Base-by-base conservation (phyloP, 208 protist genomes). In the Angomonas deanei region DNA sequence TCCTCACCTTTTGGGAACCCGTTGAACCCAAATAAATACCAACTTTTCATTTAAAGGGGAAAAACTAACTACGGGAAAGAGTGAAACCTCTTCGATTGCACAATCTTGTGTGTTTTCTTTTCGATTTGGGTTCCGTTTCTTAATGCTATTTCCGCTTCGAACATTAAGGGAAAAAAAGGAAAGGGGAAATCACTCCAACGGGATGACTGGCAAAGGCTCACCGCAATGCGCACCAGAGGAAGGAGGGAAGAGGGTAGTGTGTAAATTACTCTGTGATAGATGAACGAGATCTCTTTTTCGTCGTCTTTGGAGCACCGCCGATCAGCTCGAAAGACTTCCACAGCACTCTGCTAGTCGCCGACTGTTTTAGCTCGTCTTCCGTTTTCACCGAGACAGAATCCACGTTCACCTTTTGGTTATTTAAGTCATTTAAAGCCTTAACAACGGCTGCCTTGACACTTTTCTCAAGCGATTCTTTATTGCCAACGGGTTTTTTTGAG, bases 1-100 rank as follows among this genome's bases (percentile, higher is more conserved):
- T 76, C 72, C 50, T 88, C 87, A 1, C 87, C 87, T 24, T 74
- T 74, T 10, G 87, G 87, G 42, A 89, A 93, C 8, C 87, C 83
- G 65, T 86, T 74, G 72, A 82, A 93, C 46, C 87, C 87, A 65
- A 91, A 93, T 27, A 89, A 72, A 71, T 83, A 93, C 87, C 87
- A 93, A 33, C 74, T 76, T 36, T 70, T 72, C 88, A 94, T 94
- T 19, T 28, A 11, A 47, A 23, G 50, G 27, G 49, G 23, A 17
- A 24, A 21, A n/a, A 28, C 1, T 39, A 17, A 17, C 23, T 50
- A 19, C 42, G 5, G n/a, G n/a, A n/a, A n/a, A n/a, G n/a, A n/a
- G n/a, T n/a, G n/a, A n/a, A n/a, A n/a, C n/a, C n/a, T n/a, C n/a
- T n/a, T n/a, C n/a, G n/a, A 19, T 24, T 34, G 15, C 17, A 19